Evolutionary conservation across 2,329 filamentous ascomycete species (phyloP), one percentile per base, ranked within the genome.

Genomic region (Emericellopsis cladophorae): DNA sequence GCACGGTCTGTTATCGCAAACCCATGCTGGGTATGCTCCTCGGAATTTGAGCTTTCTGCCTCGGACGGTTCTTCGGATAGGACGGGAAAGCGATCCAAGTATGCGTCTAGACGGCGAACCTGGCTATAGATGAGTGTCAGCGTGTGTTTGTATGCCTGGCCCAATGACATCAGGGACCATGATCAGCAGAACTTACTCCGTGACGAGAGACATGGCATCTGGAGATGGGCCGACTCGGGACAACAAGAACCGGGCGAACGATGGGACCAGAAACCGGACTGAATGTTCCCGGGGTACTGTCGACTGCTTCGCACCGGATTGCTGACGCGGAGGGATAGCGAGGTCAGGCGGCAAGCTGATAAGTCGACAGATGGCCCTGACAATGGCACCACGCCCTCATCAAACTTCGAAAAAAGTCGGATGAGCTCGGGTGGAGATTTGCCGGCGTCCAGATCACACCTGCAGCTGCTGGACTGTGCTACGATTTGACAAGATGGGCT

Each of bases 51-150:
- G 23, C 18, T 32, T 39, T 66, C 62, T 41, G 66, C 61, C 43
- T 65, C 63, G 23, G 62, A 63, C 31, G 58, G 42, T 60, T 64
- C 48, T 54, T 62, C 57, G 18, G 59, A 56, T 37, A 62, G 47
- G 32, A 62, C 56, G 26, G 61, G 61, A 14, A 82, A 70, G 44
- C 75, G 72, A 55, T 83, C 78, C 44, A 84, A 70, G 54, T 81
- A 76, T 49, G 72, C 68, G 58, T 81, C 78, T 43, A 81, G 63
- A 45, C 72, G 72, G 53, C 74, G 72, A 46, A 82, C 70, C 58
- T 79, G 76, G 54, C 72, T 77, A 49, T 45, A 18, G 44, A 12
- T 7, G n/a, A 7, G 34, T 36, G 34, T 44, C 36, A 46, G 37
- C 21, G 31, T 3, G 12, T 9, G 26, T 12, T 3, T 9, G 26